Percentiles rank a stretch among this genome's conserved stretches.
phyloP scores from a whole-genome alignment of 2,329 filamentous ascomycete genomes.

The Penicillium sp. region DNA sequence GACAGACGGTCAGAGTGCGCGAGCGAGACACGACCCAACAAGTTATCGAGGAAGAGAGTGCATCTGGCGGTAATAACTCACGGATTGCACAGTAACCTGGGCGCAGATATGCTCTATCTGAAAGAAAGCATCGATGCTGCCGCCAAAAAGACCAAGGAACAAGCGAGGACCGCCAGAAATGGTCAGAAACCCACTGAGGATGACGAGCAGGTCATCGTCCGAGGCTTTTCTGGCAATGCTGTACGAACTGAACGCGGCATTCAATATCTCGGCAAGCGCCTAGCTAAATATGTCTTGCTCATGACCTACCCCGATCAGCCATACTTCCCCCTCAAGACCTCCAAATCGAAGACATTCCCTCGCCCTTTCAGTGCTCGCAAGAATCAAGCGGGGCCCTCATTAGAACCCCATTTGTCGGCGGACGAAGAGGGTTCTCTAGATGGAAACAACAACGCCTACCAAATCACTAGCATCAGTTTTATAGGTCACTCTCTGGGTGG shows the following conservation, averaged over 20 bases:
- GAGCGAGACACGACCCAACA: conserved; percentile 4
- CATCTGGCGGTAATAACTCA: conserved; percentile 92
- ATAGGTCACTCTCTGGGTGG: conserved; percentile 88
- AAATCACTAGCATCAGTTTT: conserved; percentile 91
- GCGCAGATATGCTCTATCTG: conserved; percentile 92
- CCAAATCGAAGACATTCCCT: conserved; percentile 46
- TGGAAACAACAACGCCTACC: conserved; percentile 58
- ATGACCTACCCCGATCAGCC: conserved; percentile 94
- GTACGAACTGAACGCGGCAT: conserved; percentile 90
- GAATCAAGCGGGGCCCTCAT: conserved; percentile 31
- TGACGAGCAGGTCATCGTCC: conserved; percentile 73
- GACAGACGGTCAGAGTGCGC: conserved; percentile 1
- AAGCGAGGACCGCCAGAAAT: conserved; percentile 56
- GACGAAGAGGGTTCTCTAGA: conserved; percentile 41
- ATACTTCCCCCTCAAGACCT: conserved; percentile 63
- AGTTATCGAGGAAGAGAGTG: conserved; percentile 52
- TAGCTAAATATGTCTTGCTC: conserved; percentile 83
- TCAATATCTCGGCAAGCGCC: conserved; percentile 89
- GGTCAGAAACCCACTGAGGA: conserved; percentile 35
- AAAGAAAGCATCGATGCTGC: conserved; percentile 95
- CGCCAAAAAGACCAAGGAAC: conserved; percentile 59
- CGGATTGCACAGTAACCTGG: conserved; percentile 90
- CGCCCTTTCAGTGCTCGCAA: conserved; percentile 45
- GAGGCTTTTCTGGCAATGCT: conserved; percentile 84
- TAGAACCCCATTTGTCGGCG: conserved; percentile 28